These are phyloP conservation scores for Talaromyces proteolyticus DNA, from an alignment of 495 filamentous ascomycete genomes.

Conservation along the genomic window DNA sequence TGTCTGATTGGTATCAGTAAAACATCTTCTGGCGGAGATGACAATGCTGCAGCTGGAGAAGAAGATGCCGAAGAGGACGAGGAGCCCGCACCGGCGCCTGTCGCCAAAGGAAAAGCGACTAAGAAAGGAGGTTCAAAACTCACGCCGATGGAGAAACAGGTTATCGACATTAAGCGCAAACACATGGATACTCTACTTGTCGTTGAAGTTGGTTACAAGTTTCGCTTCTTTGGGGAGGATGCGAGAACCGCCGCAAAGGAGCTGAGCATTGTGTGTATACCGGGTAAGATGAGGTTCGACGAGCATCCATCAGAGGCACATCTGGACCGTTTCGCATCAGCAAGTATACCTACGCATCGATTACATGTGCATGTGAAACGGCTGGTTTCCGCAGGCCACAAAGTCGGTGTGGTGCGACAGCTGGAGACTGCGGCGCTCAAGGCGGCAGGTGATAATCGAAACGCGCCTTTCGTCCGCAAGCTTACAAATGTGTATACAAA, in stretches of 20 bases:
- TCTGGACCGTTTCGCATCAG: constrained; percentile 86
- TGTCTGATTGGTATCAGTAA: constrained; percentile 66
- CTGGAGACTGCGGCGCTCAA: constrained; percentile 98
- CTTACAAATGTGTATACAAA: constrained; percentile 98
- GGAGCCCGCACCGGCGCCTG: constrained; percentile 37
- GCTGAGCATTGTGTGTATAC: constrained; percentile 92
- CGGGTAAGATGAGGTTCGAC: constrained; percentile 90
- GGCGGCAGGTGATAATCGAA: constrained; percentile 91
- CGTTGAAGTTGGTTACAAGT: constrained; percentile 97
- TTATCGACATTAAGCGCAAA: constrained; percentile 88
- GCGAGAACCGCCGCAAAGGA: constrained; percentile 85
- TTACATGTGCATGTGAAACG: constrained; percentile 94
- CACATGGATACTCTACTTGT: constrained; percentile 85
- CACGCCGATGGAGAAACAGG: constrained; percentile 90
- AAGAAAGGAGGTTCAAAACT: constrained; percentile 72
- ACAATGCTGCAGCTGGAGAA: constrained; percentile 39
- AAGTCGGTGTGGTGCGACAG: constrained; percentile 93
- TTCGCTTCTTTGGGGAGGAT: constrained; percentile 96
- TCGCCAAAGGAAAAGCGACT: constrained; percentile 45
- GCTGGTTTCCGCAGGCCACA: constrained; percentile 85
- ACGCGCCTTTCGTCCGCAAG: constrained; percentile 85
- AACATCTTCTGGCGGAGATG: constrained; percentile 48
- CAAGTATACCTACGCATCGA: constrained; percentile 89
- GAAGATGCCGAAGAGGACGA: constrained; percentile 53
- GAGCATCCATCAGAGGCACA: constrained; percentile 96